These are phyloP conservation scores for Hypoxylon fuscum DNA, from an alignment of 495 filamentous ascomycete genomes.

Conservation along the genomic window DNA sequence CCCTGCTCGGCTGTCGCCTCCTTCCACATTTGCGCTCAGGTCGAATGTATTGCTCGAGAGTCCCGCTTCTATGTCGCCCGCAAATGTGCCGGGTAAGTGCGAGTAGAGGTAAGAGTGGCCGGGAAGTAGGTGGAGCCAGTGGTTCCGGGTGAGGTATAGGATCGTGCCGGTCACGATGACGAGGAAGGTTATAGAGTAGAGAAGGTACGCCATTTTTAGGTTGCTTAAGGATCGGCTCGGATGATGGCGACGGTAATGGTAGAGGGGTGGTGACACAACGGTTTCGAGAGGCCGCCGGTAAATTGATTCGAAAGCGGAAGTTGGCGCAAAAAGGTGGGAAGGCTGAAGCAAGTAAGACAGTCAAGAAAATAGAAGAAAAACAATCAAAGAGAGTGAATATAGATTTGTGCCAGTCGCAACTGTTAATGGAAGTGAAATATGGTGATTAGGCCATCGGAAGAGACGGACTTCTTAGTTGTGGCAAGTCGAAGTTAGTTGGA, in stretches of 20 bases:
- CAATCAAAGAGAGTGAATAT: constrained; percentile 10
- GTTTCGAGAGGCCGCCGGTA: constrained; percentile 14
- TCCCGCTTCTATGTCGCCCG: constrained; percentile 83
- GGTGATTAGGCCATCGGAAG: constrained; percentile 32
- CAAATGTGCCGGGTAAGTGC: constrained; percentile 77
- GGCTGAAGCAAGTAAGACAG: not conserved
- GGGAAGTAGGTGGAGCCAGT: constrained; percentile 74
- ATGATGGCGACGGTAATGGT: not conserved
- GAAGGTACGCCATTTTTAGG: constrained; percentile 73
- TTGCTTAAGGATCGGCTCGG: constrained; percentile 2
- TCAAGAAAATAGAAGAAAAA: constrained; percentile 2
- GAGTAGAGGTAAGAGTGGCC: constrained; percentile 73
- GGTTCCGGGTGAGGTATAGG: constrained; percentile 80
- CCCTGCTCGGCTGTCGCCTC: constrained; percentile 78
- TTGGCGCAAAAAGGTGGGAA: not conserved
- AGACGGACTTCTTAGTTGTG: constrained; percentile 20
- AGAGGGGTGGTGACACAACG: too few species aligned
- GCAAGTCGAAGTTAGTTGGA: constrained; percentile 12
- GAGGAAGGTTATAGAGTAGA: constrained; percentile 76
- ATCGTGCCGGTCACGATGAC: constrained; percentile 67
- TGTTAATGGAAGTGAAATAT: constrained; percentile 11
- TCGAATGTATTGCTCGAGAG: constrained; percentile 84
- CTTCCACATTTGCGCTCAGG: constrained; percentile 77
- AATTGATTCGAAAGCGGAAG: constrained; percentile 6
- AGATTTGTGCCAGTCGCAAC: constrained; percentile 11